Conservation (phyloP, 352 stramenopile species). For the Globisporangium acanthophoron region DNA sequence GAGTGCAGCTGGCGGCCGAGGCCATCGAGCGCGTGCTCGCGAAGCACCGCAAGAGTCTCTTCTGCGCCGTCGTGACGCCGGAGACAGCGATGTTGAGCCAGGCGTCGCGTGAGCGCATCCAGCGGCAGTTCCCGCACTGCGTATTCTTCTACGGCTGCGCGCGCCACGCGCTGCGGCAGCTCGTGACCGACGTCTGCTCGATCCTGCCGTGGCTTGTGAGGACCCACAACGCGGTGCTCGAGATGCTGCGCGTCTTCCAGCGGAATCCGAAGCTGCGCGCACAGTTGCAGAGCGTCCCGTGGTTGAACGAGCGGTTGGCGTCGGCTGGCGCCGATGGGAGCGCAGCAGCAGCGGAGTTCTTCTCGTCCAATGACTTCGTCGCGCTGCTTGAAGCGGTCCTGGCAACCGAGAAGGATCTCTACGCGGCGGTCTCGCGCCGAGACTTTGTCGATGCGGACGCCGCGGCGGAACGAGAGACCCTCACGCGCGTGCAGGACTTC, state of each 20-base stretch:
- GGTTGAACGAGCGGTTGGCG: neutral
- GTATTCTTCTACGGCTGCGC: conserved; percentile 67
- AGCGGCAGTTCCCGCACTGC: conserved; percentile 53
- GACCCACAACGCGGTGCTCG: conserved; percentile 26
- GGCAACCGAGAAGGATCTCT: conserved; percentile 46
- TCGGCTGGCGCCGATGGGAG: neutral
- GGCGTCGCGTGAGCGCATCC: conserved; percentile 39
- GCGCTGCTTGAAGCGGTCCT: conserved; percentile 42
- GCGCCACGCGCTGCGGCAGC: conserved; percentile 32
- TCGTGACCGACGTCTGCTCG: conserved; percentile 45
- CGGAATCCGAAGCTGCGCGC: neutral
- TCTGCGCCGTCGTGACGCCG: conserved; percentile 48
- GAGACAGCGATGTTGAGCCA: conserved; percentile 32
- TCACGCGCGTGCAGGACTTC: conserved; percentile 59
- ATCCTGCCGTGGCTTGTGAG: conserved; percentile 48
- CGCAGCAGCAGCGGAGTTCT: neutral
- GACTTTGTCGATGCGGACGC: conserved; percentile 48
- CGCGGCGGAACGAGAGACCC: conserved; percentile 33
- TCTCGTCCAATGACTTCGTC: conserved; percentile 12
- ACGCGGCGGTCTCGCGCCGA: conserved; percentile 43
- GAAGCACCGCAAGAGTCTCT: conserved; percentile 45
- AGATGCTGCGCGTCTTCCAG: conserved; percentile 15
- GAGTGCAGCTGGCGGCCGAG: conserved; percentile 22
- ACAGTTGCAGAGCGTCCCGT: conserved; percentile 21
- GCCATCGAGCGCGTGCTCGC: conserved; percentile 43